These are phyloP conservation scores for Calonectria pseudoturangicola DNA, from an alignment of 2,329 filamentous ascomycete genomes.

Conservation along the genomic window DNA sequence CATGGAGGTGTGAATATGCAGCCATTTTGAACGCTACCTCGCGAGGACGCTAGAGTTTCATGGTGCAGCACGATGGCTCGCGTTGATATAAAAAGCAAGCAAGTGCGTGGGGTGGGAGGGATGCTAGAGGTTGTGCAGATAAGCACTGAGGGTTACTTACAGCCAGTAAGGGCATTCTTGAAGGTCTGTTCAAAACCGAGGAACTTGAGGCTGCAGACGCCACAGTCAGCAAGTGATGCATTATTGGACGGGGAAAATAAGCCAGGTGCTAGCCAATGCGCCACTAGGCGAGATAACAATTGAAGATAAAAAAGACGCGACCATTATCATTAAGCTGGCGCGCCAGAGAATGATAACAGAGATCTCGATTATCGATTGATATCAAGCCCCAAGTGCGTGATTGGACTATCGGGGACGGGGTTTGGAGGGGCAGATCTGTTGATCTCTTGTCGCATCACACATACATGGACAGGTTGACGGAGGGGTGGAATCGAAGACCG, in stretches of 20 bases:
- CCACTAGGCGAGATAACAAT: conserved; percentile 26
- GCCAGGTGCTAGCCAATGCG: conserved; percentile 19
- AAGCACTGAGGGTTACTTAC: conserved; percentile 71
- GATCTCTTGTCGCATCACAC: conserved; percentile 40
- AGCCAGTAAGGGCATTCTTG: conserved; percentile 98
- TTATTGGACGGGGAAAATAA: conserved; percentile 17
- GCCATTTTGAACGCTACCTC: conserved; percentile 3
- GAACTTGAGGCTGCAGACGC: conserved; percentile 82
- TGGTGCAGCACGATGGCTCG: too few relatives aligned
- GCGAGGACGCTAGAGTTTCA: not conserved
- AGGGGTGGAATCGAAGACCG: conserved; percentile 94
- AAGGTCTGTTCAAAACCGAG: conserved; percentile 99
- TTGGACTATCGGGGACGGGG: conserved; percentile 1
- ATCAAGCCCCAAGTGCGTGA: conserved; percentile 15
- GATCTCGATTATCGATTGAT: conserved; percentile 22
- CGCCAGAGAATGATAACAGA: not conserved
- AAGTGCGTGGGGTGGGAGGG: conserved; percentile 9
- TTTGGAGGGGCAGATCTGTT: conserved; percentile 12
- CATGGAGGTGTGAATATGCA: conserved; percentile 5
- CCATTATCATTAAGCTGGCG: conserved; percentile 10
- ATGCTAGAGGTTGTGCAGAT: conserved; percentile 26
- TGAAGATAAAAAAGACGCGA: not conserved
- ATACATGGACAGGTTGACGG: conserved; percentile 83
- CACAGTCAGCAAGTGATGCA: conserved; percentile 41
- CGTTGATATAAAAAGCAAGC: conserved; percentile 25